Percentiles rank a stretch among this genome's conserved stretches.
These are phyloP conservation scores for Elaphomyces granulatus DNA, from an alignment of 495 filamentous ascomycete species.

Conservation along the genomic window DNA sequence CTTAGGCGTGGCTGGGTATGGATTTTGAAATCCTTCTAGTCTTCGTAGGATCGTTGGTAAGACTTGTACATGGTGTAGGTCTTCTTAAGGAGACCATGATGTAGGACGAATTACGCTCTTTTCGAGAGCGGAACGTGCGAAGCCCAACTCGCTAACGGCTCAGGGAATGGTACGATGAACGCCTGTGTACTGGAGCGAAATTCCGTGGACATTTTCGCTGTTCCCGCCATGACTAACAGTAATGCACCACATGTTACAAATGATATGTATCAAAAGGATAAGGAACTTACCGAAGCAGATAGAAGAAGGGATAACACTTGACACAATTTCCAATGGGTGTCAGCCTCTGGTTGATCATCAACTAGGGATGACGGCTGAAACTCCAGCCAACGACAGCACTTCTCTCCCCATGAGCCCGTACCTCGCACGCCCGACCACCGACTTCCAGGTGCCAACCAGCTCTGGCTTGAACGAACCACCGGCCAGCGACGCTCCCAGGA, in stretches of 20 bases:
- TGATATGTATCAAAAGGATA: not conserved
- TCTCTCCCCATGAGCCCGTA: not conserved
- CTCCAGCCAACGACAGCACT: not conserved
- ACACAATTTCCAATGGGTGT: not conserved
- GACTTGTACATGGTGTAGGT: no score
- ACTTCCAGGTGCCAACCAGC: not conserved
- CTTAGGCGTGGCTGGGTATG: no score
- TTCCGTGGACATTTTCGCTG: not conserved
- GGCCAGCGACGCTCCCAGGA: not conserved
- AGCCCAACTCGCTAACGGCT: no score
- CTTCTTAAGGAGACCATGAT: no score
- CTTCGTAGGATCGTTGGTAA: no score
- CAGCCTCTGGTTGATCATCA: not conserved
- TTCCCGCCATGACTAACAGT: not conserved
- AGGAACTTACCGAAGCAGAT: not conserved
- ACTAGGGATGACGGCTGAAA: not conserved
- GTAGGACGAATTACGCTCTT: no score
- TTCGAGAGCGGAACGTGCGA: no score
- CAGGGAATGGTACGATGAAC: no score
- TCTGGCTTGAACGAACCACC: not conserved
- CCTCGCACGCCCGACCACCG: not conserved
- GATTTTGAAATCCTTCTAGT: no score
- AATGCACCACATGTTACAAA: not conserved
- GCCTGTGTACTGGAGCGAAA: not conserved
- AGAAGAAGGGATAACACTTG: not conserved